A percentile compares a stretch with the other conserved stretches of the same genome.
Conservation (phyloP, 495 filamentous ascomycete species). For the Xylaria palmicola region DNA sequence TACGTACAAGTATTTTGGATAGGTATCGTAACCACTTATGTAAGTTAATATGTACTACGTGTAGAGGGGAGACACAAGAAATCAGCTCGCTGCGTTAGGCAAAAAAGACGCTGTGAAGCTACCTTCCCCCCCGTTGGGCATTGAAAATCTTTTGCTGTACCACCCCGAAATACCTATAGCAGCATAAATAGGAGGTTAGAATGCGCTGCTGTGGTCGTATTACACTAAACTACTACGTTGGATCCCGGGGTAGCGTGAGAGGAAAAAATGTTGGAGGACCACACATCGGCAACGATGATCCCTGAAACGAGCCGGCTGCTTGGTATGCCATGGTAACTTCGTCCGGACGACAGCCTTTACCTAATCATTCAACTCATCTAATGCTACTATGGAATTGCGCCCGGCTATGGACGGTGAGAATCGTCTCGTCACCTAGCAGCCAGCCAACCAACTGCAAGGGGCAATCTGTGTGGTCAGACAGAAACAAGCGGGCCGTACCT, state of each 20-base stretch:
- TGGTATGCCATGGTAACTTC: neutral
- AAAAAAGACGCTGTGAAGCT: too few species aligned
- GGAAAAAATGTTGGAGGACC: neutral
- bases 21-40: too few species aligned
- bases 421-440: neutral
- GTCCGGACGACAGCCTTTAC: neutral
- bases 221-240: too few species aligned
- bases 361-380: too few species aligned
- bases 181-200: neutral
- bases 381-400: too few species aligned
- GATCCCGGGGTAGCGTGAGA: neutral
- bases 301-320: neutral
- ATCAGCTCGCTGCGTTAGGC: too few species aligned
- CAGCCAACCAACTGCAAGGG: neutral
- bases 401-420: neutral
- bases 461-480: neutral
- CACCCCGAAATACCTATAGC: too few species aligned
- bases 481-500: neutral
- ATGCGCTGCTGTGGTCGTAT: too few species aligned
- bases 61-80: too few species aligned
- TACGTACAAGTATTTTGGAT: neutral
- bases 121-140: conserved; percentile 1
- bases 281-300: neutral
- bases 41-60: too few species aligned
- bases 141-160: too few species aligned